Conservation (phyloP, 805 yeast species). For the Isabelozyma rhagii region DNA sequence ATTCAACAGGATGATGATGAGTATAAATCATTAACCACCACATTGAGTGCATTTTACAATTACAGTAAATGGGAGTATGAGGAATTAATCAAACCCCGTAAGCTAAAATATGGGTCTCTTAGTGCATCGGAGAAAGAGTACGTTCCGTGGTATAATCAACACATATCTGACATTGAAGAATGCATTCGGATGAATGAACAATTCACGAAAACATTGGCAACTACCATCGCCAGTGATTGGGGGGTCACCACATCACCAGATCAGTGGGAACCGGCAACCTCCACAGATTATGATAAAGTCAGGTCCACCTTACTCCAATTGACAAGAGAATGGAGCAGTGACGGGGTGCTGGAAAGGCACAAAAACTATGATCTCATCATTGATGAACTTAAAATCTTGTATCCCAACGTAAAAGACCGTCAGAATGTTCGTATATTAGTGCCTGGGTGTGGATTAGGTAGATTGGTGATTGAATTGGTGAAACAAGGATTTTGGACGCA, state of each 20-base stretch:
- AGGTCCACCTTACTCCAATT: conserved; percentile 53
- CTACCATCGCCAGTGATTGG: conserved; percentile 47
- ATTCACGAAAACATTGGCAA: conserved; percentile 44
- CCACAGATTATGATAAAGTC: conserved; percentile 54
- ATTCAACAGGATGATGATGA: conserved; percentile 24
- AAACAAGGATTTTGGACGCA: conserved; percentile 56
- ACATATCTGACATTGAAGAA: conserved; percentile 36
- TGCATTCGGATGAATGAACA: conserved; percentile 44
- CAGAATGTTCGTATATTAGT: conserved; percentile 44
- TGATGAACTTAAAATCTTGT: conserved; percentile 26
- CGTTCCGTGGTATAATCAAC: conserved; percentile 49
- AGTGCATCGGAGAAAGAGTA: conserved; percentile 37
- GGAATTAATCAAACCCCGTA: conserved; percentile 30
- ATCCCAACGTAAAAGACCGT: conserved; percentile 35
- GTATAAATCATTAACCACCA: conserved; percentile 32
- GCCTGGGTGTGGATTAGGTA: conserved; percentile 66
- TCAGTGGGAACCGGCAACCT: conserved; percentile 41
- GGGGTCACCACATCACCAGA: conserved; percentile 37
- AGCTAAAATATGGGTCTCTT: conserved; percentile 24
- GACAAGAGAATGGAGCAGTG: conserved; percentile 60
- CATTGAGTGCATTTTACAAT: conserved; percentile 32
- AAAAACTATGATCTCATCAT: conserved; percentile 37
- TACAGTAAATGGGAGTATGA: conserved; percentile 32
- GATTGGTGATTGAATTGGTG: conserved; percentile 56
- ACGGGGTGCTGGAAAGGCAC: conserved; percentile 47